Base-by-base conservation (phyloP, 1,139 yeast species). In the Geotrichum histeridarum region DNA sequence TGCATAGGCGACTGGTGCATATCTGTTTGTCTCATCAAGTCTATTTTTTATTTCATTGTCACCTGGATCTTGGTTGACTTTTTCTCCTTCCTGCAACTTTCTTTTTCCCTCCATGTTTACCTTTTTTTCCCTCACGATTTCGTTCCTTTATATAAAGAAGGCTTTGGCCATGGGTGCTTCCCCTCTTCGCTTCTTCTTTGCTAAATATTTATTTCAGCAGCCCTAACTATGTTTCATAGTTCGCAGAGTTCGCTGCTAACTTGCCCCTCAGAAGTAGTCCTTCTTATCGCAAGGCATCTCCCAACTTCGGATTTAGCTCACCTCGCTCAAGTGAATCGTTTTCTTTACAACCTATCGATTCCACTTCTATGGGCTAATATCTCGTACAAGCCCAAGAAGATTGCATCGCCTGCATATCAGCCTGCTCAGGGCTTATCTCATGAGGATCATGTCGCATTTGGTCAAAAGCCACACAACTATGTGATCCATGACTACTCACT, bases 201-300 rank as follows among this genome's bases (percentile, higher is more conserved):
- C 27, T 22, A 22, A 22, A 3, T 22, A 22, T 22, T 22, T 3
- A 22, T 22, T 22, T 22, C 27, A 22, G 27, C 27, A 22, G 27
- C 27, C 27, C 27, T 31, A n/a, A 12, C 33, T 30, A 27, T 42
- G 18, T 8, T 30, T 42, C 31, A 8, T 17, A 27, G 11, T 15
- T 11, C 42, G 27, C 27, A 22, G 27, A 22, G 27, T 11, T 39
- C 50, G 30, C 32, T 48, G 33, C 44, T 38, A 7, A 17, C 37
- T 18, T 48, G 49, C 35, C 50, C 50, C n/a, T 31, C 50, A 14
- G 50, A 48, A 36, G 50, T 48, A 7, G 14, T 48, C 9, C 27
- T 39, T 11, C 38, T 48, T 9, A 38, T 48, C n/a, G 44, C 50
- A 8, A 39, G 31, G 18, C 35, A 27, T 31, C 43, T 48, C 27